Percentiles rank a stretch among this genome's conserved stretches.
Conservation (phyloP, 352 stramenopile species). For the Pythium scleroteichum region DNA sequence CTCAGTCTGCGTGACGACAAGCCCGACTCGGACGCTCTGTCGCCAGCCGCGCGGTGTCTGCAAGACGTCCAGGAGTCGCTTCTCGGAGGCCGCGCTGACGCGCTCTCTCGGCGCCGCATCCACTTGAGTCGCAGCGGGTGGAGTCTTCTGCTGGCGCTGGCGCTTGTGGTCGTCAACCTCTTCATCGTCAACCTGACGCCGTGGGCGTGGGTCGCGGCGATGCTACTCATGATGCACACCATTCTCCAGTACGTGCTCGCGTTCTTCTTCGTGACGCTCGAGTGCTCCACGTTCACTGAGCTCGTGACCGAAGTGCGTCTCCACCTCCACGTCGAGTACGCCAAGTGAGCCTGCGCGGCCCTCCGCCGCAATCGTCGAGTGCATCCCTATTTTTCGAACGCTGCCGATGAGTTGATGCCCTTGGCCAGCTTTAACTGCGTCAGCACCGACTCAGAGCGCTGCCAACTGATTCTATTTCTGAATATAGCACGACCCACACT, state of each 20-base stretch:
- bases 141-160: conserved; percentile 35
- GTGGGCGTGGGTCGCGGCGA: conserved; percentile 33
- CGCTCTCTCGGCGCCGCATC: conserved; percentile 38
- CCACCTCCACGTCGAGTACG: conserved; percentile 43
- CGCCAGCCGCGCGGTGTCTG: conserved; percentile 32
- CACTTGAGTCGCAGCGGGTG: conserved; percentile 40
- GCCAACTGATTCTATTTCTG: no score
- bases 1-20: neutral
- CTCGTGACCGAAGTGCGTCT: conserved; percentile 68
- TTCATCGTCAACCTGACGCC: conserved; percentile 18
- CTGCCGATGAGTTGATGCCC: conserved; percentile 1
- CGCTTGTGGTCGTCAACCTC: conserved; percentile 33
- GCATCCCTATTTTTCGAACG: no score
- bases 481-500: conserved; percentile 1
- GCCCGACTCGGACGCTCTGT: neutral
- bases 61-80: conserved; percentile 50
- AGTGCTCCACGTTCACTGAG: conserved; percentile 83
- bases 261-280: conserved; percentile 81
- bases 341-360: neutral
- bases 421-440: neutral
- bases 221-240: conserved; percentile 39
- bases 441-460: no score
- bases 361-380: neutral
- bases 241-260: conserved; percentile 69
- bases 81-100: conserved; percentile 39